Evolutionary conservation across 805 yeast genomes (phyloP).

Genomic region (Candida yuanshanica): DNA sequence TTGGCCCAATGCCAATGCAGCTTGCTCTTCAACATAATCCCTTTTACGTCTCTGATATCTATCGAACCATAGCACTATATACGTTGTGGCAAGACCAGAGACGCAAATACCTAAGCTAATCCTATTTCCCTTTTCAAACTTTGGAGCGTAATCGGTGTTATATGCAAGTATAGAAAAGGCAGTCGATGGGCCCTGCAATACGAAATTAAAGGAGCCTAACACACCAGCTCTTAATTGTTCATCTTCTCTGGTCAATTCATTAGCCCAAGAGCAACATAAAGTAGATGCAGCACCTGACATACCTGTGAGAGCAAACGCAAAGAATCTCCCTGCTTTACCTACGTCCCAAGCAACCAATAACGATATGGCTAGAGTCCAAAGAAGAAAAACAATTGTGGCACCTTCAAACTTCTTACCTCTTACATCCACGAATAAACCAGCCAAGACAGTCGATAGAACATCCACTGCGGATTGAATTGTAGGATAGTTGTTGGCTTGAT

Average conservation of each 20-base stretch:
- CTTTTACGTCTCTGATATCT: slow-evolving; percentile 2
- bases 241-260: slow-evolving; percentile 3
- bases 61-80: background rate
- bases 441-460: background rate
- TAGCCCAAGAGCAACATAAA: slow-evolving; percentile 1
- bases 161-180: background rate
- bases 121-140: background rate
- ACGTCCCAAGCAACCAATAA: slow-evolving; percentile 1
- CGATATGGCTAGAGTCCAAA: background rate
- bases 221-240: background rate
- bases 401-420: background rate
- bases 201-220: slow-evolving; percentile 1
- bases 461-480: slow-evolving; percentile 2
- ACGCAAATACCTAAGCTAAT: background rate
- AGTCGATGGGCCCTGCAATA: background rate
- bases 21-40: slow-evolving; percentile 1
- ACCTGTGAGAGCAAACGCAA: background rate
- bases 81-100: background rate
- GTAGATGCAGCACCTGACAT: background rate
- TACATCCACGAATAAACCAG: background rate
- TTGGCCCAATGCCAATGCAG: too few species aligned
- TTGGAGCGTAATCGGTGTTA: slow-evolving; percentile 3
- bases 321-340: background rate
- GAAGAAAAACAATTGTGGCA: background rate
- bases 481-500: slow-evolving; percentile 6